Evolutionary conservation across 371 early-diverging fungal genomes (phyloP).

Genomic region (Zopfochytrium polystomum): DNA sequence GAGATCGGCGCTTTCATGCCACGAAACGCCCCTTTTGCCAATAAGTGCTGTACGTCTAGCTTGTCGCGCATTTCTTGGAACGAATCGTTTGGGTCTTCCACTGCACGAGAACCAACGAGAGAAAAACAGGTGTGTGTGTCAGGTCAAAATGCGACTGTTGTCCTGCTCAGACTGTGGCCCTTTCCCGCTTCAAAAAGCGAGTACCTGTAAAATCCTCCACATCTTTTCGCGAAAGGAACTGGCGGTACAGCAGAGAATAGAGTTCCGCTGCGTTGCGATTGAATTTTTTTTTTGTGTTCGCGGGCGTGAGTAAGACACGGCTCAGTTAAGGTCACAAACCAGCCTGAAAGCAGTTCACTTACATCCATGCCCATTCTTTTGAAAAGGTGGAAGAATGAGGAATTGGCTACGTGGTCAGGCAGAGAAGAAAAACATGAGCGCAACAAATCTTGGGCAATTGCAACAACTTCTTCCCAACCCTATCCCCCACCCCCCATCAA

Average conservation of each 20-base stretch:
- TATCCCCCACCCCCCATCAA: no score
- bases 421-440: no score
- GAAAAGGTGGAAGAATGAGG: slow-evolving; percentile 83
- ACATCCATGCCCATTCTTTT: slow-evolving; percentile 80
- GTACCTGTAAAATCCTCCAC: slow-evolving; percentile 57
- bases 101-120: slow-evolving; percentile 35
- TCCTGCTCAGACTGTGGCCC: neutral
- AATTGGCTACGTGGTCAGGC: slow-evolving; percentile 66
- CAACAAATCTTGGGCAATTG: no score
- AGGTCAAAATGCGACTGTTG: slow-evolving; percentile 2
- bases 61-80: slow-evolving; percentile 83
- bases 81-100: slow-evolving; percentile 89
- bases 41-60: slow-evolving; percentile 69
- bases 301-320: no score
- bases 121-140: neutral
- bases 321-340: slow-evolving; percentile 1
- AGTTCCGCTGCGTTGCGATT: slow-evolving; percentile 42
- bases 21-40: slow-evolving; percentile 57
- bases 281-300: no score
- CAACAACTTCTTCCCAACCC: no score
- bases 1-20: slow-evolving; percentile 59
- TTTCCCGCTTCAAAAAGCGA: slow-evolving; percentile 4
- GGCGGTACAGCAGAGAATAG: slow-evolving; percentile 64
- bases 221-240: slow-evolving; percentile 51
- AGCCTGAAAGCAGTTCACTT: slow-evolving; percentile 23